Evolutionary conservation across 202 grass and related monocot species (phyloP).

Genomic region (Alloteropsis angusta): DNA sequence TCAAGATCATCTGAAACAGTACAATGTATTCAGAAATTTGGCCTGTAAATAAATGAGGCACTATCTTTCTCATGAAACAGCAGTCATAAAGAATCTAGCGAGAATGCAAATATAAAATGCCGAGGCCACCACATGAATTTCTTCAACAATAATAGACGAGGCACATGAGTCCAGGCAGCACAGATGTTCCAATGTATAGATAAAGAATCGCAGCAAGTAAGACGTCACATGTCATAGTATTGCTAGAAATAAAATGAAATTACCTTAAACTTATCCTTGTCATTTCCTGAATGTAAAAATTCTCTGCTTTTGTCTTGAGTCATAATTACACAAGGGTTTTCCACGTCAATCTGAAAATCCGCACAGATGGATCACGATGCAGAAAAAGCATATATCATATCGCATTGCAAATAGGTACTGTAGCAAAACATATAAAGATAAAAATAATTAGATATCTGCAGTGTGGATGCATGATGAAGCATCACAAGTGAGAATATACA

Average conservation of each 20-base stretch:
- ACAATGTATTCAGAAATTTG: constrained; percentile 8
- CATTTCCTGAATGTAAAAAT: constrained; percentile 93
- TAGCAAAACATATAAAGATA: neutral
- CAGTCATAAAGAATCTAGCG: neutral
- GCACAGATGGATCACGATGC: constrained; percentile 11
- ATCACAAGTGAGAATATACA: neutral
- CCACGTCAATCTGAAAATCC: constrained; percentile 82
- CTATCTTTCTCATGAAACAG: neutral
- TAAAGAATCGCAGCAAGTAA: neutral
- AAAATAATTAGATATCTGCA: neutral
- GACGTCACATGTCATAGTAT: neutral
- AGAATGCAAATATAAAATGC: neutral
- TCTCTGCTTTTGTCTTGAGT: constrained; percentile 97
- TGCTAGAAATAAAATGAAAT: constrained; percentile 14
- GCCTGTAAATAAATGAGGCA: neutral
- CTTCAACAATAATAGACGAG: neutral
- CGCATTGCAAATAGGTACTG: constrained; percentile 2
- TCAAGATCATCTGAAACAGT: constrained; percentile 8
- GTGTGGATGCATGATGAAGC: constrained; percentile 4
- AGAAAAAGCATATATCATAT: neutral
- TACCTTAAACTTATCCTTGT: constrained; percentile 95
- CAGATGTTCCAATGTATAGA: neutral
- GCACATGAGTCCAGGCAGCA: neutral
- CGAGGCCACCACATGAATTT: neutral
- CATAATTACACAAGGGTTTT: constrained; percentile 99